phyloP scores from a whole-genome alignment of 768 basidiomycete species.

The Tremella yokohamensis region DNA sequence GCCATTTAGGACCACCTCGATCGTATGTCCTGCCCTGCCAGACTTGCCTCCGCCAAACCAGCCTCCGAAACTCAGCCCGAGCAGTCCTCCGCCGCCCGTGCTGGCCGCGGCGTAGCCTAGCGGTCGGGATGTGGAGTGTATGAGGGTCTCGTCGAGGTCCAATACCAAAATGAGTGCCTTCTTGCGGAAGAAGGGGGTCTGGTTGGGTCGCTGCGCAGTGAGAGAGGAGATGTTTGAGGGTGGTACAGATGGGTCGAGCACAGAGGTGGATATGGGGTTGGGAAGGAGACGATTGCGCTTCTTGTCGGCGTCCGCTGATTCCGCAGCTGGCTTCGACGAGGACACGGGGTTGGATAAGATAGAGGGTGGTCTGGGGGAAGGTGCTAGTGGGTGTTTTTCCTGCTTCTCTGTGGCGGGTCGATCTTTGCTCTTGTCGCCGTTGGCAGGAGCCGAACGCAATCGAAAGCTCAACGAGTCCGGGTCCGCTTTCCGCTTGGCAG shows the following conservation, averaged over 20 bases:
- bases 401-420: background rate
- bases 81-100: constrained; percentile 54
- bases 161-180: constrained; percentile 81
- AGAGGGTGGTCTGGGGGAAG: constrained; percentile 22
- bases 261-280: constrained; percentile 38
- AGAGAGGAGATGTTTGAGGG: constrained; percentile 6
- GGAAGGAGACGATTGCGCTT: constrained; percentile 22
- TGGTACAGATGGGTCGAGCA: constrained; percentile 40
- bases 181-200: constrained; percentile 70
- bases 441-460: constrained; percentile 22
- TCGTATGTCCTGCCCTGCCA: constrained; percentile 69
- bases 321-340: background rate
- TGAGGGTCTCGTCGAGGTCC: constrained; percentile 96
- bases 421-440: background rate
- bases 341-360: constrained; percentile 36
- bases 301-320: background rate
- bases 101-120: constrained; percentile 51
- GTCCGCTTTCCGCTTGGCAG: constrained; percentile 6
- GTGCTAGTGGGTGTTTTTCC: constrained; percentile 14
- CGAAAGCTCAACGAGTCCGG: constrained; percentile 21
- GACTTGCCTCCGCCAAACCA: constrained; percentile 35
- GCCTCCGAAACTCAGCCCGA: constrained; percentile 43
- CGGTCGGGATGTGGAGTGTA: constrained; percentile 84
- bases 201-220: constrained; percentile 51
- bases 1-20: constrained; percentile 87